Evolutionary conservation across 2,329 filamentous ascomycete genomes (phyloP).

Genomic region (Rhinocladiella similis): DNA sequence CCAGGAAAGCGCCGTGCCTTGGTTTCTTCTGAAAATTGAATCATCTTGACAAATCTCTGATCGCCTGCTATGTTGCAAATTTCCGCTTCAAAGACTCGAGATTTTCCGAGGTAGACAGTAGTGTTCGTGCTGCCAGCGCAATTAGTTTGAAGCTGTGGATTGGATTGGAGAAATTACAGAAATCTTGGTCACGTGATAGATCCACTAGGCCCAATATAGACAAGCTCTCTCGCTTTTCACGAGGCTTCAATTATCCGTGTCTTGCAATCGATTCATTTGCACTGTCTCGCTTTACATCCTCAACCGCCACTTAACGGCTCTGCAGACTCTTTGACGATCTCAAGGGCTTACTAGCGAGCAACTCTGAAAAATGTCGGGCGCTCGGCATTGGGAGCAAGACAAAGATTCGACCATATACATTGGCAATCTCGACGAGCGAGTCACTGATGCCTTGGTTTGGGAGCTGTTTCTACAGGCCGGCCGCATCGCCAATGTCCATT

Average conservation of each 20-base stretch:
- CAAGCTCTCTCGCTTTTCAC: constrained; percentile 8
- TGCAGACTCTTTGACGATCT: neutral
- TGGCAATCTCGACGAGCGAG: constrained; percentile 96
- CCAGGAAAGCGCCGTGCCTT: constrained; percentile 62
- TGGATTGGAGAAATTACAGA: neutral
- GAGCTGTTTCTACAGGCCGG: constrained; percentile 98
- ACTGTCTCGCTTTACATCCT: neutral
- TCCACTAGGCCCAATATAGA: constrained; percentile 4
- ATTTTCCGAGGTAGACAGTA: too few species aligned
- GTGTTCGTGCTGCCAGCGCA: neutral
- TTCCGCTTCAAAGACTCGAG: neutral
- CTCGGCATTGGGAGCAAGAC: constrained; percentile 91
- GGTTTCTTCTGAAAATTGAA: constrained; percentile 86
- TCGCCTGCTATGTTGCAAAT: neutral
- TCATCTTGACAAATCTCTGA: constrained; percentile 13
- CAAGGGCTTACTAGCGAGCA: neutral
- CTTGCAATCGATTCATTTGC: neutral
- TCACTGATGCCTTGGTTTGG: constrained; percentile 86
- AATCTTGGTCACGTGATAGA: constrained; percentile 3
- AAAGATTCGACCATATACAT: constrained; percentile 98
- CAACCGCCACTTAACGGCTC: too few species aligned
- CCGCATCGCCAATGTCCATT: constrained; percentile 95
- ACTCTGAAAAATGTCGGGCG: constrained; percentile 58
- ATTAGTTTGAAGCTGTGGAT: constrained; percentile 14
- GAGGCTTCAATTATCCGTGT: neutral